Percentiles rank a stretch among this genome's conserved stretches.
Conservation (phyloP, 164 flowering plant genomes). For the Berberis thunbergii region DNA sequence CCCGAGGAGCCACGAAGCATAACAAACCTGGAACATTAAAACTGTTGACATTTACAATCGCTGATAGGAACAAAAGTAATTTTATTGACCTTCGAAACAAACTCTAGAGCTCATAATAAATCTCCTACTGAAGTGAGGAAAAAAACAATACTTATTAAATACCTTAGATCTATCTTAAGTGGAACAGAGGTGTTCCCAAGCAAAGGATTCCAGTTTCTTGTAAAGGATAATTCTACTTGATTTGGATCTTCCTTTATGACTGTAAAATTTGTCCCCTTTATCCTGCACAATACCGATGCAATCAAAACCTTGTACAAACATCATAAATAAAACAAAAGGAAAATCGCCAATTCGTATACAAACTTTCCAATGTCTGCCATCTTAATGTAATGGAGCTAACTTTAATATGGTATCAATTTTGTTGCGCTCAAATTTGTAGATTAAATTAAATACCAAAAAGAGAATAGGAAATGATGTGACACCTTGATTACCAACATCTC, state of each 20-base stretch:
- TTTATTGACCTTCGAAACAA: neutral
- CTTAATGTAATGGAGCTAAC: too few relatives aligned
- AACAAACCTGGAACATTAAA: slow-evolving; percentile 41
- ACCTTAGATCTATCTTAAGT: slow-evolving; percentile 83
- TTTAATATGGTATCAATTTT: too few relatives aligned
- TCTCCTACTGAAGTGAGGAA: neutral
- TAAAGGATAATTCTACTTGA: slow-evolving; percentile 78
- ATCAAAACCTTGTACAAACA: too few relatives aligned
- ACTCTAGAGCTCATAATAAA: too few relatives aligned
- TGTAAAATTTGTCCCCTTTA: slow-evolving; percentile 43
- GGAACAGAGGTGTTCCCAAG: slow-evolving; percentile 49
- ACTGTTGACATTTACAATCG: neutral
- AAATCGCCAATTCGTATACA: too few relatives aligned
- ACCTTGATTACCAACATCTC: too few relatives aligned
- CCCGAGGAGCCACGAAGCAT: slow-evolving; percentile 76
- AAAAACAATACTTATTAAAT: neutral
- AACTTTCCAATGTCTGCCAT: too few relatives aligned
- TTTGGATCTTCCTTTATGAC: slow-evolving; percentile 58
- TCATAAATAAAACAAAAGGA: too few relatives aligned
- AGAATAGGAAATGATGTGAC: too few relatives aligned
- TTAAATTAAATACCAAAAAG: too few relatives aligned
- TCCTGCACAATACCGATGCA: slow-evolving; percentile 35
- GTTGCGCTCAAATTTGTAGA: too few relatives aligned
- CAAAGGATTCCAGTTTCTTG: slow-evolving; percentile 67
- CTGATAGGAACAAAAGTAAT: neutral